Evolutionary conservation across 106 monocot genomes (phyloP), one percentile per base, ranked within the genome.

Genomic region (Acanthochlamys bracteata): DNA sequence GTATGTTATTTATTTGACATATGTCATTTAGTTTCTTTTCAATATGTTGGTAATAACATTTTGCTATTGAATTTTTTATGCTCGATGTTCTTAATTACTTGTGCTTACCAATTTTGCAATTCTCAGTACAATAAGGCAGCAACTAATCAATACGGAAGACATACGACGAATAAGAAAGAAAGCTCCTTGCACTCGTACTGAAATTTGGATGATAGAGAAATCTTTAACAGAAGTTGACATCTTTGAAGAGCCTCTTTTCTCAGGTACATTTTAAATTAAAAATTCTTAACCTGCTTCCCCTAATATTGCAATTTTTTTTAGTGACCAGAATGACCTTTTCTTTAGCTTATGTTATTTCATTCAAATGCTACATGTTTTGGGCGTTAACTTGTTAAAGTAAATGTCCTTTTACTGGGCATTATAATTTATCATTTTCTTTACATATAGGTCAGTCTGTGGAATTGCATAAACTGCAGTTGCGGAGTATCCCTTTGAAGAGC

Each of bases 201-300:
- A 98, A 66, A 83, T 98, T 64, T 98, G 96, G 96, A 81, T 84
- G 72, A 85, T 98, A 20, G 64, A 88, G 59, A 92, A 83, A 71
- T 80, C 78, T 75, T 80, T 57, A 22, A 59, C 76, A 56, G 91
- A 92, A 75, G 88, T 83, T 64, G 88, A 85, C 40, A 83, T 85
- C 55, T 98, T 92, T 67, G 51, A 57, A 58, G 83, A 82, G 71
- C 57, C 88, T 60, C 41, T 85, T 40, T 77, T 98, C 49, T 72
- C 75, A 45, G 91, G 96, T 98, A 56, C 69, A 77, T 11, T 40
- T 21, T 52, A 46, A 59, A 23, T 47, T 11, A 53, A 53, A 3
- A 49, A 14, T 14, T 49, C 49, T 2, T 49, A 49, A 6, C 33
- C 6, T 49, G 49, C 49, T 4, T 49, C 15, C 10, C 49, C 1